These are phyloP conservation scores for Phytophthora capsici DNA, from an alignment of 352 stramenopile species.

Conservation along the genomic window DNA sequence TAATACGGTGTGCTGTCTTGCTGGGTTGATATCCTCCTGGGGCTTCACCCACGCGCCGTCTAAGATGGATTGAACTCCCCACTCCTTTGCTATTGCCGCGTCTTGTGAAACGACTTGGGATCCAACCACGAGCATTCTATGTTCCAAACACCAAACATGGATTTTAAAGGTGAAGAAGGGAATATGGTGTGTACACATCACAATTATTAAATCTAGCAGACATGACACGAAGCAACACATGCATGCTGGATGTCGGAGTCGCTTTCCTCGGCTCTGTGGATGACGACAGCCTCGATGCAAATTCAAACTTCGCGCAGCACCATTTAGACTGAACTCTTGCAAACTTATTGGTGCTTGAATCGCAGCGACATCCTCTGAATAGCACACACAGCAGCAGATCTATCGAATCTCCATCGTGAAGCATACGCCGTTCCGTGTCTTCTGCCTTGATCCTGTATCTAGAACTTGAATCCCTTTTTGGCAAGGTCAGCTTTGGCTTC, in stretches of 20 bases:
- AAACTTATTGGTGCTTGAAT: background rate
- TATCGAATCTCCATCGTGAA: background rate
- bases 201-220: constrained; percentile 24
- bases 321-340: background rate
- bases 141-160: constrained; percentile 1
- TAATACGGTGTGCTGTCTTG: constrained; percentile 12
- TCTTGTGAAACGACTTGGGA: constrained; percentile 35
- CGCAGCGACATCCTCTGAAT: constrained; percentile 4
- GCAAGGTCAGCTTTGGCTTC: constrained; percentile 69
- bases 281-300: background rate
- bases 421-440: background rate
- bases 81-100: background rate
- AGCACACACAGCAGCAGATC: background rate
- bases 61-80: constrained; percentile 7
- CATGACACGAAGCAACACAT: constrained; percentile 22
- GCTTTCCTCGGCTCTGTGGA: constrained; percentile 1
- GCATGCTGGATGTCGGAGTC: background rate
- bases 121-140: constrained; percentile 33
- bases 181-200: constrained; percentile 18
- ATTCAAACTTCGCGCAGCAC: background rate
- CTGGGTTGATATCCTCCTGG: constrained; percentile 5
- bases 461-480: constrained; percentile 66
- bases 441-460: constrained; percentile 5
- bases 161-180: background rate
- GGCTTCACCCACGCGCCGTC: constrained; percentile 13